Conservation (phyloP, 2,329 filamentous ascomycete species). For the Clarireedia monteithiana region DNA sequence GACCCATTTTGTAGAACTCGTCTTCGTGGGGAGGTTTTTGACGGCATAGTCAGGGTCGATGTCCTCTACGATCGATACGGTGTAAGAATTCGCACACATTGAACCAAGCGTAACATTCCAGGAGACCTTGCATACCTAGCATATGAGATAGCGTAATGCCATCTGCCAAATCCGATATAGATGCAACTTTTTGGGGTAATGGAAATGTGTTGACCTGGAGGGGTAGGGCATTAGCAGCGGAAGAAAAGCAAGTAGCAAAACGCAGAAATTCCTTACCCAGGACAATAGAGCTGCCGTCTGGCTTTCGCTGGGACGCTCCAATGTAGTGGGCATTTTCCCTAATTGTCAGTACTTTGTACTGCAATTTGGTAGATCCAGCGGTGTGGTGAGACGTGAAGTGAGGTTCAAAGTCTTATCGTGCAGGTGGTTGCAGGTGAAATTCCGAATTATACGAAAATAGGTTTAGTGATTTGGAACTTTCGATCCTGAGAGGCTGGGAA, state of each 20-base stretch:
- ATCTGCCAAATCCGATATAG: constrained; percentile 29
- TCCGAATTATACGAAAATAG: constrained; percentile 7
- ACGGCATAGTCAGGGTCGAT: constrained; percentile 50
- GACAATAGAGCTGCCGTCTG: constrained; percentile 44
- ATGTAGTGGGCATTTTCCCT: constrained; percentile 6
- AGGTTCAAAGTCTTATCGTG: constrained; percentile 9
- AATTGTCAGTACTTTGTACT: background rate
- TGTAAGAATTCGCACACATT: constrained; percentile 13
- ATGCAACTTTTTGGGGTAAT: constrained; percentile 21
- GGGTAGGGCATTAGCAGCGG: background rate
- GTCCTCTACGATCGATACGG: constrained; percentile 43
- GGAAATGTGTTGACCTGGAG: constrained; percentile 31
- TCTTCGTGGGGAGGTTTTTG: constrained; percentile 40
- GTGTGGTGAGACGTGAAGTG: constrained; percentile 8
- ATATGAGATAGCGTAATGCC: constrained; percentile 28
- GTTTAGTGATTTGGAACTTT: constrained; percentile 1
- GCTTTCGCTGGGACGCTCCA: constrained; percentile 6
- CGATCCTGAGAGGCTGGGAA: background rate
- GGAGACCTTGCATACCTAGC: constrained; percentile 28
- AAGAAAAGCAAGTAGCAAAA: constrained; percentile 10
- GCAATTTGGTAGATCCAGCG: constrained; percentile 3
- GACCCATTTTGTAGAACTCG: constrained; percentile 28
- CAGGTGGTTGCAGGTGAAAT: constrained; percentile 4
- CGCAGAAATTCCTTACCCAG: constrained; percentile 36
- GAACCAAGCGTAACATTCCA: background rate